phyloP scores from a whole-genome alignment of 148 eudicot species.

The Chenopodium suecicum region DNA sequence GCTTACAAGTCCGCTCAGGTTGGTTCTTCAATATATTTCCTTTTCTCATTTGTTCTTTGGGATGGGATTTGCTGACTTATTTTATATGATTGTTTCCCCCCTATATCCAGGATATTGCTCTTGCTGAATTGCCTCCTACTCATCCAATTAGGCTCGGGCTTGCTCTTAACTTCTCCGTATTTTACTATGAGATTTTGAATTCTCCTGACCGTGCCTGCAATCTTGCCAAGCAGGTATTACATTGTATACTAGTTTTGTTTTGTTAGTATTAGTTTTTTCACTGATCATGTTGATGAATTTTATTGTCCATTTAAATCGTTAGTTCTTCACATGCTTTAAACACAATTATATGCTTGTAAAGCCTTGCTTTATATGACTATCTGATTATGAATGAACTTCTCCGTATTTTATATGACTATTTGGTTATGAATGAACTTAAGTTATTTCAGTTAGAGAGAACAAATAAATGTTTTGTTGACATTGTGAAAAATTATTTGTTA shows the following conservation, averaged over 20 bases:
- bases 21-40: constrained; percentile 8
- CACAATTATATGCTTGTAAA: too few species aligned
- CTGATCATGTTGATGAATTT: not conserved
- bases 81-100: not conserved
- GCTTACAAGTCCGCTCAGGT: constrained; percentile 95
- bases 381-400: too few species aligned
- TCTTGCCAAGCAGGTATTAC: constrained; percentile 73
- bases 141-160: constrained; percentile 92
- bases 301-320: too few species aligned
- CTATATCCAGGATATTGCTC: constrained; percentile 59
- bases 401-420: too few species aligned
- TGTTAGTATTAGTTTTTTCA: not conserved
- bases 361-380: too few species aligned
- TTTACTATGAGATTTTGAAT: constrained; percentile 79
- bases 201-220: constrained; percentile 85
- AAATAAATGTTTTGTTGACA: not conserved
- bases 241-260: not conserved
- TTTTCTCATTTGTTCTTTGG: not conserved
- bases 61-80: not conserved
- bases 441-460: too few species aligned
- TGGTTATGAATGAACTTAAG: too few species aligned
- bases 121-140: constrained; percentile 74
- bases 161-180: constrained; percentile 86
- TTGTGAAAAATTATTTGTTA: not conserved
- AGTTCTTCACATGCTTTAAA: too few species aligned